phyloP scores from a whole-genome alignment of 371 early-diverging fungal species.

The Actinomortierella wolfii region DNA sequence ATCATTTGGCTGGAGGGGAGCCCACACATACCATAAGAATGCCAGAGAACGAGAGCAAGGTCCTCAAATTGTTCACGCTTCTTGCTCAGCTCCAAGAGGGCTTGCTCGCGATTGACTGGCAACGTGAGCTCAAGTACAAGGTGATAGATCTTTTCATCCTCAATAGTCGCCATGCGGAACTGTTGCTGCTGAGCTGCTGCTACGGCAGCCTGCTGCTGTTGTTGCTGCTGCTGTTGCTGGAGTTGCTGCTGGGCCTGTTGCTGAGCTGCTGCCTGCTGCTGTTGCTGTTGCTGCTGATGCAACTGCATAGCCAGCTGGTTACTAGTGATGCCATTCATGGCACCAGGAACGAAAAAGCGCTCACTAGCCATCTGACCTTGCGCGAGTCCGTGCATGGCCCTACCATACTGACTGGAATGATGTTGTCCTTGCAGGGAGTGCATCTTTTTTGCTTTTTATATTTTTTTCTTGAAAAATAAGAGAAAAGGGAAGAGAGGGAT shows the following conservation, averaged over 20 bases:
- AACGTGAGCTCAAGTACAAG: slow-evolving; percentile 87
- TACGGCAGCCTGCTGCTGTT: slow-evolving; percentile 5
- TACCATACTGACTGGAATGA: slow-evolving; percentile 20
- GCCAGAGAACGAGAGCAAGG: slow-evolving; percentile 95
- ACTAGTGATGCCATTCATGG: slow-evolving; percentile 17
- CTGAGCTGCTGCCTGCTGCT: slow-evolving; percentile 9
- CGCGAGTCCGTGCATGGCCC: slow-evolving; percentile 14
- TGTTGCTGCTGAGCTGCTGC: slow-evolving; percentile 40
- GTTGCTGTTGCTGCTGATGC: slow-evolving; percentile 29
- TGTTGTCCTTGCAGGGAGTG: slow-evolving; percentile 32
- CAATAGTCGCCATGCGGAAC: slow-evolving; percentile 57
- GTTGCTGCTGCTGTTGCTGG: slow-evolving; percentile 1
- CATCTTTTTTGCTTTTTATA: slow-evolving; percentile 1
- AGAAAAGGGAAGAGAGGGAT: background rate
- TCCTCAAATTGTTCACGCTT: slow-evolving; percentile 94
- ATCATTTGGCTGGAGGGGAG: background rate
- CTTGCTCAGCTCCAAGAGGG: slow-evolving; percentile 90
- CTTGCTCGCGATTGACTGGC: slow-evolving; percentile 82
- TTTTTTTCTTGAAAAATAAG: background rate
- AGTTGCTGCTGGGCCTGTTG: slow-evolving; percentile 3
- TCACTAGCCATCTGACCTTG: slow-evolving; percentile 21
- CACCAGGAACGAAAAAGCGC: slow-evolving; percentile 15
- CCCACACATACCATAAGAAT: slow-evolving; percentile 79
- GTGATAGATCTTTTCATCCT: slow-evolving; percentile 84
- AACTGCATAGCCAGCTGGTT: slow-evolving; percentile 28